Conservation (phyloP, 108 stramenopile genomes). For the Tribonema minus region DNA sequence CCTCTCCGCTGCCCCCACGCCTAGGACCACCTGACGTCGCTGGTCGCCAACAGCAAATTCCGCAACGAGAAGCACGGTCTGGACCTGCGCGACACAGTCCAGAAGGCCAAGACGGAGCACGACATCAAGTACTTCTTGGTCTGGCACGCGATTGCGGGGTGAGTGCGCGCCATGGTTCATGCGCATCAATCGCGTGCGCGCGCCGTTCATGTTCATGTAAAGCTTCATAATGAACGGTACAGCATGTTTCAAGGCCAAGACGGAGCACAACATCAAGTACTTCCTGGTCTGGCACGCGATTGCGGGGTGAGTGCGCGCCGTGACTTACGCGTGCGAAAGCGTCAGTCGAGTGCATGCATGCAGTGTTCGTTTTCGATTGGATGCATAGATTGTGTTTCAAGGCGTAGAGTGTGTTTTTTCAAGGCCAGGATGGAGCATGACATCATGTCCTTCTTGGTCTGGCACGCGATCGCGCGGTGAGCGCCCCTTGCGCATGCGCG, state of each 20-base stretch:
- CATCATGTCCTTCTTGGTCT: slow-evolving; percentile 18
- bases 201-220: too few relatives aligned
- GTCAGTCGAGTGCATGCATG: too few relatives aligned
- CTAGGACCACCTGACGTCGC: slow-evolving; percentile 29
- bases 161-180: not conserved
- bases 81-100: slow-evolving; percentile 11
- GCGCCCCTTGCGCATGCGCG: too few relatives aligned
- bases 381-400: too few relatives aligned
- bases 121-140: slow-evolving; percentile 25
- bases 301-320: too few relatives aligned
- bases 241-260: slow-evolving; percentile 5
- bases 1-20: too few relatives aligned
- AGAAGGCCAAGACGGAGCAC: slow-evolving; percentile 11
- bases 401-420: too few relatives aligned
- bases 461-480: slow-evolving; percentile 27
- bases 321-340: too few relatives aligned
- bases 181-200: too few relatives aligned
- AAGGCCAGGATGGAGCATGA: slow-evolving; percentile 12
- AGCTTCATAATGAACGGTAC: too few relatives aligned
- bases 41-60: slow-evolving; percentile 26
- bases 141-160: slow-evolving; percentile 34
- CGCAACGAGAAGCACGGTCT: slow-evolving; percentile 3
- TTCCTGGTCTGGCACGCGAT: slow-evolving; percentile 38
- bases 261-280: slow-evolving; percentile 21
- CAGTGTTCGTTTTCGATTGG: too few relatives aligned